These are phyloP conservation scores for Bremia lactucae DNA, from an alignment of 352 stramenopile species.

Conservation along the genomic window DNA sequence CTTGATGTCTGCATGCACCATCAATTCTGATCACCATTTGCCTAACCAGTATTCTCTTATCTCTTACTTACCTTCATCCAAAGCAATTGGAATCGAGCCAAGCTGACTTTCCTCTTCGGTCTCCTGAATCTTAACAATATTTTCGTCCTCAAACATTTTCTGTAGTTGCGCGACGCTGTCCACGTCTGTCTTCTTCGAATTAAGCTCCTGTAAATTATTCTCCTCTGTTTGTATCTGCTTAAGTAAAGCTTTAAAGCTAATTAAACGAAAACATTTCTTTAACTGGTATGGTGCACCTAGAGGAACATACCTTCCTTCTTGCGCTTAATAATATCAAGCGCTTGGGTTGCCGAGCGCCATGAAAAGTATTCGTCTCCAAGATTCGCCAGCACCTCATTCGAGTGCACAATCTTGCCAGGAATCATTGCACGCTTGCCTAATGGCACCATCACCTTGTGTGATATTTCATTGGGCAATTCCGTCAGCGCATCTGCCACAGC, in stretches of 20 bases:
- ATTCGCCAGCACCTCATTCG: conserved; percentile 77
- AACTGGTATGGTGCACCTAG: neutral
- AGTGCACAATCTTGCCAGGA: conserved; percentile 70
- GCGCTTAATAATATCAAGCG: conserved; percentile 54
- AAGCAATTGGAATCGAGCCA: conserved; percentile 25
- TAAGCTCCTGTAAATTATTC: conserved; percentile 29
- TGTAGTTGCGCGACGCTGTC: conserved; percentile 56
- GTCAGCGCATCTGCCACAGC: conserved; percentile 39
- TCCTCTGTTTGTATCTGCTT: conserved; percentile 50
- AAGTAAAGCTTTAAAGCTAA: conserved; percentile 23
- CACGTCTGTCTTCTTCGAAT: conserved; percentile 57
- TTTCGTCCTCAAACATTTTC: conserved; percentile 78
- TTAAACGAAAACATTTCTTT: neutral
- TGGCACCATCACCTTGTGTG: conserved; percentile 72
- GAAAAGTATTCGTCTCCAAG: conserved; percentile 75
- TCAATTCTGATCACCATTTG: neutral
- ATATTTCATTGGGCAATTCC: conserved; percentile 71
- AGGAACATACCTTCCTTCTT: conserved; percentile 55
- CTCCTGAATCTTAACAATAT: conserved; percentile 81
- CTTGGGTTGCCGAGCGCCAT: conserved; percentile 56
- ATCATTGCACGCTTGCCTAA: conserved; percentile 78
- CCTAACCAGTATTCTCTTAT: neutral
- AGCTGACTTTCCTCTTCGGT: conserved; percentile 67
- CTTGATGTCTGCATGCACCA: conserved; percentile 36
- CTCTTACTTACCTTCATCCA: conserved; percentile 40